A percentile compares a stretch with the other conserved stretches of the same genome.
Evolutionary conservation across 2,329 filamentous ascomycete genomes (phyloP).

Genomic region (Aspergillus sp.): DNA sequence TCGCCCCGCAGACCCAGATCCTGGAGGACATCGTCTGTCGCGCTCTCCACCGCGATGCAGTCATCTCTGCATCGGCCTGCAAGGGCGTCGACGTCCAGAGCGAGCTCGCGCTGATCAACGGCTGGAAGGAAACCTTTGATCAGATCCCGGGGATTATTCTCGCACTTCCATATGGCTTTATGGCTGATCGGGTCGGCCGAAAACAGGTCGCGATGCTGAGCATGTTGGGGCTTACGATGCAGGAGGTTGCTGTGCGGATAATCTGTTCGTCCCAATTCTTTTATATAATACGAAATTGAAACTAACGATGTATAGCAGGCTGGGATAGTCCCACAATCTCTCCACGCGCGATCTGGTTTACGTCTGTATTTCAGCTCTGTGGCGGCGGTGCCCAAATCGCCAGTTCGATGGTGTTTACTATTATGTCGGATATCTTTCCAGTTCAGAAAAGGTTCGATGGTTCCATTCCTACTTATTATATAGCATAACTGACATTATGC

Average conservation of each 20-base stretch:
- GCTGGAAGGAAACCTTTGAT: background rate
- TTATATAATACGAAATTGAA: too few relatives aligned
- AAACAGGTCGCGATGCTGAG: background rate
- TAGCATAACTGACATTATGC: background rate
- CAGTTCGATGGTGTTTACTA: background rate
- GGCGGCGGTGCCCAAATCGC: background rate
- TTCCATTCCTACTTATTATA: fast-evolving
- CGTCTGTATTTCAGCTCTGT: background rate
- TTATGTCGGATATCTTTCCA: background rate
- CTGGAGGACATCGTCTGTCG: background rate
- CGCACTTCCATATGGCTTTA: background rate
- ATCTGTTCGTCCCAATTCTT: background rate
- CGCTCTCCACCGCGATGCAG: background rate
- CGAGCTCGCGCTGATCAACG: background rate
- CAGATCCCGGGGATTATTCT: background rate
- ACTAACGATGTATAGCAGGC: too few relatives aligned
- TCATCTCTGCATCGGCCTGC: background rate
- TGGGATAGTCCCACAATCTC: too few relatives aligned
- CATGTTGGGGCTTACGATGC: background rate
- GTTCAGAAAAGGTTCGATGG: background rate
- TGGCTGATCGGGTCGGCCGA: background rate
- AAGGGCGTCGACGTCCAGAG: background rate
- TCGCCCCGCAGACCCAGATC: background rate
- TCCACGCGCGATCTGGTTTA: background rate
- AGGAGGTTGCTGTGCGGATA: background rate